A percentile compares a stretch with the other conserved stretches of the same genome.
Evolutionary conservation across 208 protist genomes (phyloP).

Genomic region (Trichomonas vaginalis): DNA sequence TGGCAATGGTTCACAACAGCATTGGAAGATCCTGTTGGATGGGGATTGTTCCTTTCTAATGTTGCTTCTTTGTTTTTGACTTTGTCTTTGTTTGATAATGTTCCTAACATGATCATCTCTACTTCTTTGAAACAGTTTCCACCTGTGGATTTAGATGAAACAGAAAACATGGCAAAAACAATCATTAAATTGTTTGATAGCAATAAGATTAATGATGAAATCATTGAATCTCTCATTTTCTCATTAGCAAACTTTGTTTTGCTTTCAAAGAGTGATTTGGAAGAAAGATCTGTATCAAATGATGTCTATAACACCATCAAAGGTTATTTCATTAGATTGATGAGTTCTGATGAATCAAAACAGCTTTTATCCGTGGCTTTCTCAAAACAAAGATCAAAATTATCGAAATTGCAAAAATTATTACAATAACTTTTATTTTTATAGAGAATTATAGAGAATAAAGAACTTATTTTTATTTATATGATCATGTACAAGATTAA

Average conservation of each 20-base stretch:
- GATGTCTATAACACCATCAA: not conserved
- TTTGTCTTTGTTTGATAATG: not conserved
- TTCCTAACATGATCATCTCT: not conserved
- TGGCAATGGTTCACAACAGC: not conserved
- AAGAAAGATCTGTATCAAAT: not conserved
- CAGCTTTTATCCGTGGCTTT: not conserved
- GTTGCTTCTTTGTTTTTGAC: not conserved
- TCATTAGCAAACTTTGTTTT: not conserved
- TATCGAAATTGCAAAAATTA: not conserved
- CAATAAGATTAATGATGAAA: not conserved
- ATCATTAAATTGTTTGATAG: not conserved
- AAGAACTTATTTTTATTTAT: too few species aligned
- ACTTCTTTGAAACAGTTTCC: not conserved
- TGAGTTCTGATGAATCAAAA: not conserved
- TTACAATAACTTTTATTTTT: too few species aligned
- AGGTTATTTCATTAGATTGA: not conserved
- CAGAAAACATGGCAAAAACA: not conserved
- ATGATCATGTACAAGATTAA: too few species aligned
- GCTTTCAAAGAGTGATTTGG: not conserved
- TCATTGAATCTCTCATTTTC: not conserved
- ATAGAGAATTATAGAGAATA: too few species aligned
- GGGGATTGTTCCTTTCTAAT: not conserved
- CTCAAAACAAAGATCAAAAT: not conserved
- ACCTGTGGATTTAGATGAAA: not conserved
- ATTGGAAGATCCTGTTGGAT: not conserved